Conservation (phyloP, 495 filamentous ascomycete genomes). For the Apodospora peruviana region DNA sequence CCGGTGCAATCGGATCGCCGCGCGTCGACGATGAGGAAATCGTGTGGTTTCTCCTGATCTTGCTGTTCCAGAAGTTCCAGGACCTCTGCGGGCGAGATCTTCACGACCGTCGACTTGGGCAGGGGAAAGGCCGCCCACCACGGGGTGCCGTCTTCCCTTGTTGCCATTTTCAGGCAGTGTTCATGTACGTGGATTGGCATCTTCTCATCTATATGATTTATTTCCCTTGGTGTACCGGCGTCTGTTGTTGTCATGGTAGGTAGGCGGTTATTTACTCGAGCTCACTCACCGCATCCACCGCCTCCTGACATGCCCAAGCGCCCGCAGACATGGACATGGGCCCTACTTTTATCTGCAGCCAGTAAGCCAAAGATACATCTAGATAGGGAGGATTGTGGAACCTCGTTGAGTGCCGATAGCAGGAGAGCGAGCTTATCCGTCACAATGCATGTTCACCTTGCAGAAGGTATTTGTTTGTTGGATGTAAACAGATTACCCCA, state of each 20-base stretch:
- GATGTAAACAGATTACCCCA: too few species aligned
- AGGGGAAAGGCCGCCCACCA: conserved; percentile 40
- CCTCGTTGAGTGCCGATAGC: too few species aligned
- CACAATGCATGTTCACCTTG: too few species aligned
- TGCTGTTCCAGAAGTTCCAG: conserved; percentile 9
- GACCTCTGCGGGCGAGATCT: conserved; percentile 12
- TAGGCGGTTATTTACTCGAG: background rate
- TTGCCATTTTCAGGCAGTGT: conserved; percentile 25
- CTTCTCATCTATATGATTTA: background rate
- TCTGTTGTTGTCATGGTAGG: background rate
- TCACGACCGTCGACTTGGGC: conserved; percentile 8
- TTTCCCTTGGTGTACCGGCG: too few species aligned
- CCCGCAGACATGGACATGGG: too few species aligned
- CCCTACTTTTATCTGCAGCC: too few species aligned
- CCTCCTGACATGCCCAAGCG: too few species aligned
- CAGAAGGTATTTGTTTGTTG: too few species aligned
- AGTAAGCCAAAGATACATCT: too few species aligned
- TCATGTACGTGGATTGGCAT: conserved; percentile 18
- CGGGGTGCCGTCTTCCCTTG: conserved; percentile 24
- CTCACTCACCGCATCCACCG: too few species aligned
- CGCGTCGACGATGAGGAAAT: conserved; percentile 27
- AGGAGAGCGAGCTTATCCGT: too few species aligned
- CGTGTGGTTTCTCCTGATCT: conserved; percentile 2
- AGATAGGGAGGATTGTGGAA: too few species aligned
- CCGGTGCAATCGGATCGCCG: conserved; percentile 26